These are phyloP conservation scores for Penicillium verhagenii DNA, from an alignment of 495 filamentous ascomycete genomes.

Conservation along the genomic window DNA sequence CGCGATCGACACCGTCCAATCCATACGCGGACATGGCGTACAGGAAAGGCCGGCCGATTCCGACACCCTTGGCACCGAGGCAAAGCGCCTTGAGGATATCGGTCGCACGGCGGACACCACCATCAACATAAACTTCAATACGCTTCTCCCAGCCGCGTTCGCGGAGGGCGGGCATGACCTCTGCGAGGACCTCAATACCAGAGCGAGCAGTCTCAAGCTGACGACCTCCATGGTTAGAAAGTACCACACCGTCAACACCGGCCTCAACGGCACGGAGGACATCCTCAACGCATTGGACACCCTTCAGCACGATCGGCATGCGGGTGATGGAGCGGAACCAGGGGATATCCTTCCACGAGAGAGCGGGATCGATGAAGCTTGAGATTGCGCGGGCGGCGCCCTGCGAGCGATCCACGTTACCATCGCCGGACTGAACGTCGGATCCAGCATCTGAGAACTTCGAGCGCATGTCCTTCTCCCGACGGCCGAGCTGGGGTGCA, in stretches of 20 bases:
- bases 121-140: conserved; percentile 86
- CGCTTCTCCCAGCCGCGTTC: conserved; percentile 76
- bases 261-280: conserved; percentile 78
- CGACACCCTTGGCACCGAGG: conserved; percentile 83
- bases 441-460: conserved; percentile 88
- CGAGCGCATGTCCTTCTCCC: conserved; percentile 92
- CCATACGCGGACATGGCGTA: conserved; percentile 85
- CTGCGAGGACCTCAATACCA: conserved; percentile 94
- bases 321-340: conserved; percentile 90
- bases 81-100: conserved; percentile 92
- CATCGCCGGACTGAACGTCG: conserved; percentile 70
- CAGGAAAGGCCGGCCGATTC: conserved; percentile 77
- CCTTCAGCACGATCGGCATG: conserved; percentile 92
- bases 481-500: conserved; percentile 88
- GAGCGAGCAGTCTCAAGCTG: conserved; percentile 89
- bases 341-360: conserved; percentile 91
- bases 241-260: conserved; percentile 85
- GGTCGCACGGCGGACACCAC: conserved; percentile 83
- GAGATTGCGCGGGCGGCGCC: conserved; percentile 92
- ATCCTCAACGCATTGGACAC: conserved; percentile 94
- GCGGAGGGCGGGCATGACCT: conserved; percentile 92
- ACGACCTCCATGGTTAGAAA: conserved; percentile 92
- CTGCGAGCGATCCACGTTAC: conserved; percentile 76
- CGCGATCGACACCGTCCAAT: conserved; percentile 74
- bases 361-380: conserved; percentile 88